Evolutionary conservation across 2,329 filamentous ascomycete genomes (phyloP).

Genomic region (Botrytis medusae): DNA sequence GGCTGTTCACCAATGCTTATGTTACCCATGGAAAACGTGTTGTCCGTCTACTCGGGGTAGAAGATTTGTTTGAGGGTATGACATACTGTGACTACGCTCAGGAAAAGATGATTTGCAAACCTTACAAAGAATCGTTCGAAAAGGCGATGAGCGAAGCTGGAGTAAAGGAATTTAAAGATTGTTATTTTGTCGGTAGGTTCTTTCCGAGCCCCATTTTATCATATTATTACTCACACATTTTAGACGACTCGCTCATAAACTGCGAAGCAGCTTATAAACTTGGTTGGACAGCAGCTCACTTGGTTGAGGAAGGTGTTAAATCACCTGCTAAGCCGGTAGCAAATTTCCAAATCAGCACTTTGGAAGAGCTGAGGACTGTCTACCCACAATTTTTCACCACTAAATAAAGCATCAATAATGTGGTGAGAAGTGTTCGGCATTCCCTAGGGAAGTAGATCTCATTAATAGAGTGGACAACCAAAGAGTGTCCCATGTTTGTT

Average conservation of each 20-base stretch:
- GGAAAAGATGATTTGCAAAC: conserved; percentile 81
- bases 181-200: conserved; percentile 85
- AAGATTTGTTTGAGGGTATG: conserved; percentile 89
- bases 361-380: conserved; percentile 71
- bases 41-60: conserved; percentile 74
- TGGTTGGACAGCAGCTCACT: conserved; percentile 84
- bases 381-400: conserved; percentile 86
- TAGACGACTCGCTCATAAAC: conserved; percentile 86
- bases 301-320: conserved; percentile 74
- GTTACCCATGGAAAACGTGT: conserved; percentile 83
- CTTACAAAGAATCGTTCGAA: conserved; percentile 74
- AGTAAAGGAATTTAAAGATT: conserved; percentile 64
- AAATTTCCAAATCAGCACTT: conserved; percentile 70
- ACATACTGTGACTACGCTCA: conserved; percentile 89
- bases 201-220: background rate
- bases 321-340: conserved; percentile 64
- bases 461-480: background rate
- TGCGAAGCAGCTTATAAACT: conserved; percentile 72
- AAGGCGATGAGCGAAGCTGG: conserved; percentile 88
- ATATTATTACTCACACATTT: conserved; percentile 14
- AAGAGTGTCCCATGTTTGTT: background rate
- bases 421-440: background rate
- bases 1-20: conserved; percentile 97
- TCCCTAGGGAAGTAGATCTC: conserved; percentile 4
- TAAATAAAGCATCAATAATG: background rate